Base-by-base conservation (phyloP, 768 basidiomycete genomes). In the Russula brevipes region DNA sequence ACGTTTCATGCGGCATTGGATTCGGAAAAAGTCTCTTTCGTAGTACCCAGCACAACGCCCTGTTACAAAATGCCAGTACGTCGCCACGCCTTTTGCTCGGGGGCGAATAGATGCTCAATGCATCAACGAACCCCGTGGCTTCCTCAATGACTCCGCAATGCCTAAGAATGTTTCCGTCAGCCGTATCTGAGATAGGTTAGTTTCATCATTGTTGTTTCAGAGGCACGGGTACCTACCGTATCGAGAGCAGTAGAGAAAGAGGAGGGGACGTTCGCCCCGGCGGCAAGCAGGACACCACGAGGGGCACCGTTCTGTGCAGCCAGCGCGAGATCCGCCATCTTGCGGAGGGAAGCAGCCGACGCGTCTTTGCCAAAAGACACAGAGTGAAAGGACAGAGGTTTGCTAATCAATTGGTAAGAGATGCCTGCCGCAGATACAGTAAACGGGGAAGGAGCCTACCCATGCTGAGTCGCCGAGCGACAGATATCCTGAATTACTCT, bases 141-240 rank as follows among this genome's bases (percentile, higher is more conserved):
- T 85, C 65, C 77, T 75, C 72, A 85, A 69, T 1, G 84, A 83
- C 59, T 83, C 81, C 1, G 84, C 82, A 60, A 85, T 78, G 36
- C 79, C 79, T 19, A 85, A 70, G 77, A 85, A 85, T 1, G 84
- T 80, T 67, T 84, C 75, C 0, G 83, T 79, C 4, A 85, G 76
- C 61, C 78, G 78, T 16, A 84, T 75, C 83, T 85, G 64, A 0
- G 44, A 11, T 0, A n/a, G 0, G 30, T 57, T 30, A 57, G 14
- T 5, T 39, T 31, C 4, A 19, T 4, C 31, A 39, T 36, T 4
- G 8, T 14, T 41, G 41, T n/a, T 30, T 6, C 14, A 33, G 14
- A 31, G 2, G 30, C 5, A 8, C 2, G 36, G 31, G 6, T 38
- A 41, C 54, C 44, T 9, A 53, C 59, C 19, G 59, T 45, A 38